These are phyloP conservation scores for Naganishia sp. DNA, from an alignment of 1,284 basidiomycete species.

Conservation along the genomic window DNA sequence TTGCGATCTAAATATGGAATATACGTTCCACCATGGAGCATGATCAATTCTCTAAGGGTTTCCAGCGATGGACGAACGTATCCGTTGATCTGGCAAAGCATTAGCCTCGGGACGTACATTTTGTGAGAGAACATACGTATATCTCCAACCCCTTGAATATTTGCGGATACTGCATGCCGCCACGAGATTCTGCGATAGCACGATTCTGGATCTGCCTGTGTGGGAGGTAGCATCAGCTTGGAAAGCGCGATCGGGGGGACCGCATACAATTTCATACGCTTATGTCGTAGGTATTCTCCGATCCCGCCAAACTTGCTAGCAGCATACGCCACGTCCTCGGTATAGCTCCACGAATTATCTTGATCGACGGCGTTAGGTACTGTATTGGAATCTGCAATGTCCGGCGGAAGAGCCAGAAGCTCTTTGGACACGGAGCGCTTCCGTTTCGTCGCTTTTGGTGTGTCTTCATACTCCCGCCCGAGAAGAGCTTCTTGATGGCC, in stretches of 20 bases:
- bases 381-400: not conserved
- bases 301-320: conserved; percentile 78
- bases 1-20: conserved; percentile 67
- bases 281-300: conserved; percentile 83
- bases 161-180: conserved; percentile 49
- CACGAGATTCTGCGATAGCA: conserved; percentile 56
- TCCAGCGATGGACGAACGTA: conserved; percentile 85
- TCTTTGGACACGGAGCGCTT: conserved; percentile 8
- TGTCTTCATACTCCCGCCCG: not conserved
- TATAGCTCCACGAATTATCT: conserved; percentile 11
- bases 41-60: conserved; percentile 75
- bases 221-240: not conserved
- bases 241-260: not conserved
- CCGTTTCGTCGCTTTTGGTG: not conserved
- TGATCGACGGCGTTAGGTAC: not conserved
- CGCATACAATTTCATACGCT: conserved; percentile 72
- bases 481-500: not conserved
- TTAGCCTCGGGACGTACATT: not conserved
- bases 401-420: not conserved
- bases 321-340: conserved; percentile 61
- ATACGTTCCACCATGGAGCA: conserved; percentile 79
- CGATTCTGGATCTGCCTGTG: conserved; percentile 72
- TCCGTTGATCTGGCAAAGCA: conserved; percentile 72
- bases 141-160: conserved; percentile 74
- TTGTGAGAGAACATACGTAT: conserved; percentile 61